Evolutionary conservation across 1,284 basidiomycete genomes (phyloP).

Genomic region (Dichomitus squalens): DNA sequence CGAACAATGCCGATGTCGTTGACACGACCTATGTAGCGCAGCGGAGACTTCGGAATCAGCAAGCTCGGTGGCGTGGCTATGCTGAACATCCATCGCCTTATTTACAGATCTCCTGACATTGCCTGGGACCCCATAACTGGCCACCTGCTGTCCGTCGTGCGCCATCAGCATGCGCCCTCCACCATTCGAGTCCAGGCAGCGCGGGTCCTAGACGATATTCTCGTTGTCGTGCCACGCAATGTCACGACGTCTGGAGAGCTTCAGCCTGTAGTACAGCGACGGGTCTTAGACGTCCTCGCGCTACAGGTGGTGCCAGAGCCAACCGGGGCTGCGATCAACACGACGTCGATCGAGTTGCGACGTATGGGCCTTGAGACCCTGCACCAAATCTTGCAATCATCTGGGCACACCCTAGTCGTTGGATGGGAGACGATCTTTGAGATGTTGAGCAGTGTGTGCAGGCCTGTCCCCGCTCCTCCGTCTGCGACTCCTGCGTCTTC

Average conservation of each 20-base stretch:
- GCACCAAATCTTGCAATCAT: constrained; percentile 87
- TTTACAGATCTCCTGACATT: constrained; percentile 76
- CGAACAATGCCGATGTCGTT: neutral
- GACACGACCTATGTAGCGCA: constrained; percentile 46
- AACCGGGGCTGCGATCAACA: constrained; percentile 40
- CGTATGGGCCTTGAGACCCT: constrained; percentile 87
- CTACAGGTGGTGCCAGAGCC: constrained; percentile 73
- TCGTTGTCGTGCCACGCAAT: constrained; percentile 73
- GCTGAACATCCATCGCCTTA: constrained; percentile 85
- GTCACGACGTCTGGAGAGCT: constrained; percentile 61
- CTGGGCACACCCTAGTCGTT: constrained; percentile 86
- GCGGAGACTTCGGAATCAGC: constrained; percentile 85
- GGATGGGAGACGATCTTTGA: constrained; percentile 95
- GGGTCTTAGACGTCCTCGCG: constrained; percentile 81
- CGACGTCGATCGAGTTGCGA: constrained; percentile 74
- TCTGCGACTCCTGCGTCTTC: constrained; percentile 41
- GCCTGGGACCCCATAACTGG: constrained; percentile 84
- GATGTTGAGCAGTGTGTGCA: constrained; percentile 85
- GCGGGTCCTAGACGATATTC: constrained; percentile 80
- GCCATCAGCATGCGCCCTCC: constrained; percentile 69
- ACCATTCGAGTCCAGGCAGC: constrained; percentile 87
- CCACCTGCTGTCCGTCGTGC: constrained; percentile 78
- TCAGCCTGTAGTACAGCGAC: constrained; percentile 74
- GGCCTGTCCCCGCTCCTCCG: constrained; percentile 38
- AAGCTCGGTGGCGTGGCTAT: constrained; percentile 81